These are phyloP conservation scores for Suillus occidentalis DNA, from an alignment of 768 basidiomycete species.

Conservation along the genomic window DNA sequence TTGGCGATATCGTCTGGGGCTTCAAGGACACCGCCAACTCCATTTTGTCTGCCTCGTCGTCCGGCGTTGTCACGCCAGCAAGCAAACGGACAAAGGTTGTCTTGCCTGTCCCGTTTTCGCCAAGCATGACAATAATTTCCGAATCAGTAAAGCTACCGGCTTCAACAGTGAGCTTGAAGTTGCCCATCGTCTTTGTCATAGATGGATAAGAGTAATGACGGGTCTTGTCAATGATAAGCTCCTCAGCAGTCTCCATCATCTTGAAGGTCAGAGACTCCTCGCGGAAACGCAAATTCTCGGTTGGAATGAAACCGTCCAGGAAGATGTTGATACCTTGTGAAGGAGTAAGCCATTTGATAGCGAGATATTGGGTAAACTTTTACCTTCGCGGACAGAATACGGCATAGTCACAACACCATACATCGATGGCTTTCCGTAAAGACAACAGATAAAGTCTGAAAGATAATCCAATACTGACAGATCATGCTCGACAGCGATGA, in stretches of 20 bases:
- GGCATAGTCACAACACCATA: constrained; percentile 99
- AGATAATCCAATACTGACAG: constrained; percentile 97
- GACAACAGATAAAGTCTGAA: constrained; percentile 96
- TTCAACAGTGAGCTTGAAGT: constrained; percentile 94
- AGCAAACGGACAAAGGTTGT: constrained; percentile 96
- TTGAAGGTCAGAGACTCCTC: constrained; percentile 96
- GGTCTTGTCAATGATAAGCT: constrained; percentile 82
- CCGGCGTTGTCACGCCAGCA: constrained; percentile 84
- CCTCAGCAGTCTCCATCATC: constrained; percentile 96
- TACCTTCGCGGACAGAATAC: constrained; percentile 95
- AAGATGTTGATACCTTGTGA: constrained; percentile 95
- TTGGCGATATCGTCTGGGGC: constrained; percentile 97
- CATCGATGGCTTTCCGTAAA: constrained; percentile 97
- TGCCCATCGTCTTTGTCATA: constrained; percentile 96
- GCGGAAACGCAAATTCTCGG: constrained; percentile 97
- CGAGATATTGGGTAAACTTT: constrained; percentile 15
- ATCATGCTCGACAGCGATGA: constrained; percentile 99
- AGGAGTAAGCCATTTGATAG: constrained; percentile 6
- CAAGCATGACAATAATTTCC: constrained; percentile 98
- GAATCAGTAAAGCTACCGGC: constrained; percentile 94
- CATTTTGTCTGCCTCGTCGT: constrained; percentile 80
- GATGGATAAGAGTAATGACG: constrained; percentile 88
- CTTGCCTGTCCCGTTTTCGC: constrained; percentile 99
- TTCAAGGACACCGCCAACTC: constrained; percentile 89
- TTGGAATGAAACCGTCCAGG: constrained; percentile 97